phyloP scores from a whole-genome alignment of 2,329 filamentous ascomycete genomes.

The Pseudocercospora crystallina region DNA sequence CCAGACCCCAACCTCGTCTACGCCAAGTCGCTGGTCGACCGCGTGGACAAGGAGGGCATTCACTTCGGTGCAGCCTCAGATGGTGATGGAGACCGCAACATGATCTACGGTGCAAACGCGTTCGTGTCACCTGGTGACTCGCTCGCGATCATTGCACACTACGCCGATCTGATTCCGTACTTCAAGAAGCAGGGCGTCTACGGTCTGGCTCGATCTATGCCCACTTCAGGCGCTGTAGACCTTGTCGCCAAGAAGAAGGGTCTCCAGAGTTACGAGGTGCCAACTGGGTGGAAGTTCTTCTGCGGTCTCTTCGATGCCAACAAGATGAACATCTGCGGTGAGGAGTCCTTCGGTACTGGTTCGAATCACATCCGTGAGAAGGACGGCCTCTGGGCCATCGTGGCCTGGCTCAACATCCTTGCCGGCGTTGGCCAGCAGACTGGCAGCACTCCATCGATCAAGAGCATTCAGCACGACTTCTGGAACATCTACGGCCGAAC shows the following conservation, averaged over 20 bases:
- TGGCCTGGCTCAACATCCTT: constrained; percentile 98
- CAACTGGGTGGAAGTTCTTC: constrained; percentile 99
- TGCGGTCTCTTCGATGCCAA: constrained; percentile 90
- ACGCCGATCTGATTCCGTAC: constrained; percentile 94
- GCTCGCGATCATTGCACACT: constrained; percentile 95
- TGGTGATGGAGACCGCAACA: constrained; percentile 97
- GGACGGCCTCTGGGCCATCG: constrained; percentile 95
- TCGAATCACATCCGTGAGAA: constrained; percentile 99
- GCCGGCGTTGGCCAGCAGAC: constrained; percentile 85
- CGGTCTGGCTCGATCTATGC: constrained; percentile 95
- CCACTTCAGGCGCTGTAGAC: constrained; percentile 91
- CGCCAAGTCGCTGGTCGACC: constrained; percentile 89
- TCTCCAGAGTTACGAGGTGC: constrained; percentile 90
- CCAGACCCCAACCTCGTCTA: constrained; percentile 98
- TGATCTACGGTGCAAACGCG: constrained; percentile 97
- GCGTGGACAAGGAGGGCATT: constrained; percentile 84
- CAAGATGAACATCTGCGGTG: constrained; percentile 97
- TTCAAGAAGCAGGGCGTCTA: constrained; percentile 97
- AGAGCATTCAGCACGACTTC: constrained; percentile 95
- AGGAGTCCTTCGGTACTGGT: constrained; percentile 96
- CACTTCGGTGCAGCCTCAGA: constrained; percentile 97
- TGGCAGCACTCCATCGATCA: constrained; percentile 82
- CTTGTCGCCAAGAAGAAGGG: constrained; percentile 94
- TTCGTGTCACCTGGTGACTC: constrained; percentile 98
- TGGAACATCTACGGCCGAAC: constrained; percentile 95